A percentile compares a stretch with the other conserved stretches of the same genome.
Conservation (phyloP, 495 filamentous ascomycete genomes). For the Annulohypoxylon maeteangense region DNA sequence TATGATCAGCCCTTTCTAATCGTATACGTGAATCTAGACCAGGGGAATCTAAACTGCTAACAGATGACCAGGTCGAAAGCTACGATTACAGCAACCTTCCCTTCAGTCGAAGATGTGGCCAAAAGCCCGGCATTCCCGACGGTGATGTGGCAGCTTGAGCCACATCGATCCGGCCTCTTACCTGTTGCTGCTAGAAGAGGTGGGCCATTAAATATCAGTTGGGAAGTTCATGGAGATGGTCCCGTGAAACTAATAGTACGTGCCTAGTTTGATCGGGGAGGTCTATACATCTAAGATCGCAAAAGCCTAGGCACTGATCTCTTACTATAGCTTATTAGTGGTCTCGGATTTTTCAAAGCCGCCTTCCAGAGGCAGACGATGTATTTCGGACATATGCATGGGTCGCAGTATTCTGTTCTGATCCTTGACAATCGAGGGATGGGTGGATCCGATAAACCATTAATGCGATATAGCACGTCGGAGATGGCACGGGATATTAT, state of each 20-base stretch:
- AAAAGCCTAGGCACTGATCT: conserved; percentile 4
- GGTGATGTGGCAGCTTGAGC: conserved; percentile 70
- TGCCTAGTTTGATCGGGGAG: conserved; percentile 23
- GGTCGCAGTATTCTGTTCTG: conserved; percentile 72
- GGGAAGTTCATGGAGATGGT: conserved; percentile 82
- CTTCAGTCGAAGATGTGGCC: conserved; percentile 53
- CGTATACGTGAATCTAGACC: neutral
- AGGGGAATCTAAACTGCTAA: neutral
- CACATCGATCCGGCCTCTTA: conserved; percentile 65
- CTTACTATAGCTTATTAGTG: conserved; percentile 67
- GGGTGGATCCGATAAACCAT: conserved; percentile 78
- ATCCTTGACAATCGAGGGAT: conserved; percentile 85
- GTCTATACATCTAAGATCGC: neutral
- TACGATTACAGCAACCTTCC: conserved; percentile 35
- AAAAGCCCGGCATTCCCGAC: conserved; percentile 59
- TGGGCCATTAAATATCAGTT: conserved; percentile 75
- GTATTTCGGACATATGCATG: conserved; percentile 77
- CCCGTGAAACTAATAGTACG: conserved; percentile 75
- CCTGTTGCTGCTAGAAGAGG: conserved; percentile 71
- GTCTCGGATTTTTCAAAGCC: conserved; percentile 68
- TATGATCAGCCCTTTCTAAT: neutral
- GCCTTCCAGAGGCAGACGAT: conserved; percentile 81
- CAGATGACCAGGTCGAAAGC: conserved; percentile 3
- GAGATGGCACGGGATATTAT: conserved; percentile 80
- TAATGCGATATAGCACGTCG: conserved; percentile 73